Conservation (phyloP, 202 grass and related monocot species). For the Schoenoplectus triqueter region DNA sequence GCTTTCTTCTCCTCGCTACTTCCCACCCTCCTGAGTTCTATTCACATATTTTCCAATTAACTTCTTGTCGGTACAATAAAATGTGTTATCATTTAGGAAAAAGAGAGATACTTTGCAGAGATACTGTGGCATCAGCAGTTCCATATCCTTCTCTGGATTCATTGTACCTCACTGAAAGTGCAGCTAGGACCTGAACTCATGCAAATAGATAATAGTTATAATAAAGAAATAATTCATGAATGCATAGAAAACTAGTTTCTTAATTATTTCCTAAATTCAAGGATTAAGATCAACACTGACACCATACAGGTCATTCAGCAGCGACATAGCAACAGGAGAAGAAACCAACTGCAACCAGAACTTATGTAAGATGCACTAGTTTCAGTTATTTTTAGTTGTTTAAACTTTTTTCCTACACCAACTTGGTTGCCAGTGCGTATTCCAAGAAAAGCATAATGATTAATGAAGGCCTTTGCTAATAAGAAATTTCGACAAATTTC, state of each 20-base stretch:
- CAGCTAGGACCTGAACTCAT: constrained; percentile 46
- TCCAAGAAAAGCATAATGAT: not conserved
- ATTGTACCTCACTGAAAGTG: constrained; percentile 56
- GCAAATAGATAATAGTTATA: not conserved
- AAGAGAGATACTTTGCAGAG: constrained; percentile 69
- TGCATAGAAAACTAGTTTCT: not conserved
- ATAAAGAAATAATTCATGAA: not conserved
- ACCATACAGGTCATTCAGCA: not conserved
- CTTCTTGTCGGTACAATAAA: not conserved
- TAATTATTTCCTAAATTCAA: too few species aligned
- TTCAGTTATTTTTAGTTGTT: constrained; percentile 8
- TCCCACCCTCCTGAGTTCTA: not conserved
- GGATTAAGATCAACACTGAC: too few species aligned
- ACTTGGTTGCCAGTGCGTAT: not conserved
- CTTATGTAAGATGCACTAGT: not conserved
- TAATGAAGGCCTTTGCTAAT: too few species aligned
- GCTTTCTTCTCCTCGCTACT: not conserved
- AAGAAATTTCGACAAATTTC: not conserved
- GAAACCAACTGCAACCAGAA: not conserved
- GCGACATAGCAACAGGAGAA: too few species aligned
- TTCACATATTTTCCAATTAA: not conserved
- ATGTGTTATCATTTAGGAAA: not conserved
- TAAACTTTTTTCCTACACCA: constrained; percentile 2
- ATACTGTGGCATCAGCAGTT: constrained; percentile 71
- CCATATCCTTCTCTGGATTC: constrained; percentile 76